Base-by-base conservation (phyloP, 352 stramenopile genomes). In the Phytophthora ramorum region DNA sequence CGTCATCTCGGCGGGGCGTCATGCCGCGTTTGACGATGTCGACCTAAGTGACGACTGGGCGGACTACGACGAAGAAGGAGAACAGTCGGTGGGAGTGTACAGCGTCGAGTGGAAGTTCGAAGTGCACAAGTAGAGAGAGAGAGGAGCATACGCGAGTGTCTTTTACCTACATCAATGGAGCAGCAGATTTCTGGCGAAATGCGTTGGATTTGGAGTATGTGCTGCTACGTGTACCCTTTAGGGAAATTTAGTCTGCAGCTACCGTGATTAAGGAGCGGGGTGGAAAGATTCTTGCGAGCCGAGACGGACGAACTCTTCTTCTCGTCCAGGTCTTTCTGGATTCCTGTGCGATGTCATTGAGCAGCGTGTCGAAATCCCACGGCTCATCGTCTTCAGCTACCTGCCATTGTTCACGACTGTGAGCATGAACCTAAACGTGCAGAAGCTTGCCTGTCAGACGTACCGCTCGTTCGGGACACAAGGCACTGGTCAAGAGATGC, bases 1-100 rank as follows among this genome's bases (percentile, higher is more conserved):
- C 53, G 78, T 95, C 9, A 77, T 79, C 2, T 89, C 83, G 26
- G 75, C 78, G 0, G 86, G 79, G 32, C 76, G 75, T 47, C 83
- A 79, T 10, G 78, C 82, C 16, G 66, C 82, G n/a, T 93, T 95
- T 48, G 79, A 92, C 10, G 87, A 95, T 54, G 85, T 92, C 24
- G 86, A 95, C 54, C 63, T 94, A 38, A 83, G 76, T 41, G 89
- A 95, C 30, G 89, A 96, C 66, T 96, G 88, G 86, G 83, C 79
- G 12, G 87, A 96, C 48, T 96, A 94, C 66, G 89, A 96, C 58
- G 86, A 89, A 20, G 89, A 96, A 60, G 84, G 77, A 35, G 74
- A 70, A 24, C 83, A 93, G 62, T 90, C 85, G 0, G 84, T 96
- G 12, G 89, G 89, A 20, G 48, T 96, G 34, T 95, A 92, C 70